Percentiles rank a stretch among this genome's conserved stretches.
Conservation (phyloP, 2,329 filamentous ascomycete genomes). For the Monosporascus sp. region DNA sequence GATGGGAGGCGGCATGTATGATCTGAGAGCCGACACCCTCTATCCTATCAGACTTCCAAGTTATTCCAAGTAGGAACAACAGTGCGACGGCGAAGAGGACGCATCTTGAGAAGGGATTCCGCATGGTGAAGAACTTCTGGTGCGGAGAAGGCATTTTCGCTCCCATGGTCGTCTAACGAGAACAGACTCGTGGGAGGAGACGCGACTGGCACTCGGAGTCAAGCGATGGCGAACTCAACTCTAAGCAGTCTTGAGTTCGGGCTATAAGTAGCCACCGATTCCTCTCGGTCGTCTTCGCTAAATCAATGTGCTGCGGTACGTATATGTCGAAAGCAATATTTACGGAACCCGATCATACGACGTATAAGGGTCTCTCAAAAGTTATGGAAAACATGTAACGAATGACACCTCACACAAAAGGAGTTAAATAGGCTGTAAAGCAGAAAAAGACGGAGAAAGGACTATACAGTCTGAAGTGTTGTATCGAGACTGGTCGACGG, state of each 20-base stretch:
- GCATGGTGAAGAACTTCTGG: conserved; percentile 41
- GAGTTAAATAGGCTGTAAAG: conserved; percentile 7
- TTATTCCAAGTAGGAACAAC: conserved; percentile 35
- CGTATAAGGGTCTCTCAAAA: conserved; percentile 1
- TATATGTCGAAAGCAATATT: not conserved
- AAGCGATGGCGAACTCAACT: not conserved
- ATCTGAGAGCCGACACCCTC: conserved; percentile 35
- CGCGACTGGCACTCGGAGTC: too few species aligned
- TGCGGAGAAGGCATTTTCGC: conserved; percentile 32
- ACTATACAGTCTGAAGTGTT: conserved; percentile 6
- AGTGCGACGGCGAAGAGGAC: conserved; percentile 38
- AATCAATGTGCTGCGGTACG: not conserved
- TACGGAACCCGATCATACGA: not conserved
- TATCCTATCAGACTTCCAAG: conserved; percentile 36
- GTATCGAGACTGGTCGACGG: not conserved
- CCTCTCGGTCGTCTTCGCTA: not conserved
- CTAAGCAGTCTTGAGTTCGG: not conserved
- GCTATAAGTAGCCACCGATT: not conserved
- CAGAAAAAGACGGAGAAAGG: conserved; percentile 9
- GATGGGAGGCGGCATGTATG: conserved; percentile 31
- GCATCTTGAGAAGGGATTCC: conserved; percentile 41
- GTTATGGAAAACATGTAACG: conserved; percentile 13
- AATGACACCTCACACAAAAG: conserved; percentile 14
- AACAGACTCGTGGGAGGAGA: not conserved
- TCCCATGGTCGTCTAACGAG: conserved; percentile 27